Percentiles rank a stretch among this genome's conserved stretches.
These are phyloP conservation scores for Solanum peruvianum DNA, from an alignment of 257 asterid species.

Conservation along the genomic window DNA sequence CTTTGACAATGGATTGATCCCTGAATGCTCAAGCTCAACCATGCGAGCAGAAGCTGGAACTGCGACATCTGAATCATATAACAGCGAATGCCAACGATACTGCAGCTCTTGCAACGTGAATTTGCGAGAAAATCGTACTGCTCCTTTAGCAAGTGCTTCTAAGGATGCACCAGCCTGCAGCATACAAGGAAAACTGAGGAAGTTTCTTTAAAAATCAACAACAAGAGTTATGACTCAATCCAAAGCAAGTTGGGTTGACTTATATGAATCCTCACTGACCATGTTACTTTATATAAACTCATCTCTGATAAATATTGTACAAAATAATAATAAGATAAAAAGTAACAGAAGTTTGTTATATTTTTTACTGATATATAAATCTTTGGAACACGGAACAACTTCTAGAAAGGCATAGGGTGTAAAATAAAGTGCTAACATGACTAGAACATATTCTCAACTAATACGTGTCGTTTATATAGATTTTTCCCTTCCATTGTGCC, in stretches of 20 bases:
- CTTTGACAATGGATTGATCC: constrained; percentile 40
- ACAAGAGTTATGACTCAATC: neutral
- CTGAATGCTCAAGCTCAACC: constrained; percentile 78
- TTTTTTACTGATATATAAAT: neutral
- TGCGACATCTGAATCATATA: constrained; percentile 73
- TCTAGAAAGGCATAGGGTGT: neutral
- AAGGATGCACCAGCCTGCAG: constrained; percentile 77
- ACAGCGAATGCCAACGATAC: constrained; percentile 80
- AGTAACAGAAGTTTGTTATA: neutral
- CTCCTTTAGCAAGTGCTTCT: constrained; percentile 95
- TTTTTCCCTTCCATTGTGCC: neutral
- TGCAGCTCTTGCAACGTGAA: constrained; percentile 58
- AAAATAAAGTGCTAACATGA: neutral
- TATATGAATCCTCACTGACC: neutral
- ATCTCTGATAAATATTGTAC: neutral
- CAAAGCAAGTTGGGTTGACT: neutral
- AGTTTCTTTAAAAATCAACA: neutral
- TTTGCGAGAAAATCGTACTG: constrained; percentile 75
- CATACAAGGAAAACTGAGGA: neutral
- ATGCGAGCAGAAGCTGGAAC: constrained; percentile 51
- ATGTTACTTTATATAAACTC: neutral
- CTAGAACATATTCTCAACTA: neutral
- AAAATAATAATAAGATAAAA: neutral
- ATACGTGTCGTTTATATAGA: neutral
- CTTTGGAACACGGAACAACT: neutral